These are phyloP conservation scores for Haplosporangium sp. DNA, from an alignment of 371 early-diverging fungal species.

Conservation along the genomic window DNA sequence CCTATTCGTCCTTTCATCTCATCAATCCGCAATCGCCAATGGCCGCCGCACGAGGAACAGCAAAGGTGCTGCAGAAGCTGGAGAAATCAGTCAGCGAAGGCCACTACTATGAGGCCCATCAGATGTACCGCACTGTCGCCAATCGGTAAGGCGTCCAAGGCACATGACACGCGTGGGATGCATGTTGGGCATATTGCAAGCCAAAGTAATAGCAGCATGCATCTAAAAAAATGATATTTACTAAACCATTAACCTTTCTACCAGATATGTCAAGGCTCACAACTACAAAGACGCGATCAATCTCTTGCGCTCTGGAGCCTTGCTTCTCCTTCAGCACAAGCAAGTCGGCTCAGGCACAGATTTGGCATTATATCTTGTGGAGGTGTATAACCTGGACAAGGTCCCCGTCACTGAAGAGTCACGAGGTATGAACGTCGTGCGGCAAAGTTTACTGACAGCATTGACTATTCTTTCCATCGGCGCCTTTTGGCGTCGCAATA, in stretches of 20 bases:
- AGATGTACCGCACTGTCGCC: constrained; percentile 92
- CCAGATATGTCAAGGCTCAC: constrained; percentile 85
- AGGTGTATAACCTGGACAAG: constrained; percentile 77
- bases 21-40: too few relatives aligned
- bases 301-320: constrained; percentile 82
- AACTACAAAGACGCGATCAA: constrained; percentile 82
- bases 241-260: not conserved
- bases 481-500: too few relatives aligned
- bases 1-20: too few relatives aligned
- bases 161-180: not conserved
- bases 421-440: constrained; percentile 63
- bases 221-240: not conserved
- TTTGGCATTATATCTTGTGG: constrained; percentile 82
- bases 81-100: constrained; percentile 77
- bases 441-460: too few relatives aligned
- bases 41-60: constrained; percentile 73
- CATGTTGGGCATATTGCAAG: too few relatives aligned
- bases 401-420: constrained; percentile 79
- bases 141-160: constrained; percentile 69
- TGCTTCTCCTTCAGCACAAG: constrained; percentile 78
- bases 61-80: constrained; percentile 76
- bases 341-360: constrained; percentile 90
- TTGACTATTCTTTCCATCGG: too few relatives aligned
- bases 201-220: too few relatives aligned
- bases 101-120: constrained; percentile 93